Evolutionary conservation across 495 filamentous ascomycete species (phyloP).

Genomic region (Xanthoparmelia taractica): DNA sequence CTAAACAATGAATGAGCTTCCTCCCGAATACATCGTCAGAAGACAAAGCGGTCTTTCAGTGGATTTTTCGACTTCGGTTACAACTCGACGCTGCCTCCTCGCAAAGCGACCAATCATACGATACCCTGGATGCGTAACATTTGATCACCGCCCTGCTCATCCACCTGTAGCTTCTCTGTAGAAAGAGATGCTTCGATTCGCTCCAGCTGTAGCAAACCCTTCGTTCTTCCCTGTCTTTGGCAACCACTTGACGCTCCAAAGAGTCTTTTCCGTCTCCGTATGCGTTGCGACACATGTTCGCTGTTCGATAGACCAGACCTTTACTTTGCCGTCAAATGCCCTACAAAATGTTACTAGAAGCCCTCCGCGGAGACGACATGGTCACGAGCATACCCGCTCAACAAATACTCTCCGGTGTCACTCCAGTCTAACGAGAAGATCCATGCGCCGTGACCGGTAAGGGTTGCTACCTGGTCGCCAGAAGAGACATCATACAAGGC

Average conservation of each 20-base stretch:
- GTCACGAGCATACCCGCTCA: slow-evolving; percentile 58
- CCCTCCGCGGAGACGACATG: neutral
- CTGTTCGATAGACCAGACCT: slow-evolving; percentile 85
- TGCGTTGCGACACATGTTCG: slow-evolving; percentile 86
- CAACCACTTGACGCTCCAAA: slow-evolving; percentile 87
- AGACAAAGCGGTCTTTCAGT: neutral
- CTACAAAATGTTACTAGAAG: neutral
- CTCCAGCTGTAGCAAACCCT: slow-evolving; percentile 79
- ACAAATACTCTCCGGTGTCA: slow-evolving; percentile 83
- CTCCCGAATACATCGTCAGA: neutral
- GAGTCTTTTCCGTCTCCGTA: slow-evolving; percentile 73
- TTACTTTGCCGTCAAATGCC: slow-evolving; percentile 70
- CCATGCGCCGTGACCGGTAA: slow-evolving; percentile 75
- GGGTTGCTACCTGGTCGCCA: slow-evolving; percentile 84
- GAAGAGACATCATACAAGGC: slow-evolving; percentile 83
- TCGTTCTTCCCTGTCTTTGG: slow-evolving; percentile 70
- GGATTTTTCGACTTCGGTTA: too few relatives aligned
- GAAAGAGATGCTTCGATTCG: slow-evolving; percentile 70
- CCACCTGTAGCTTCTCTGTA: slow-evolving; percentile 86
- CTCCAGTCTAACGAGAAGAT: slow-evolving; percentile 87
- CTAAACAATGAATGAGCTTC: neutral
- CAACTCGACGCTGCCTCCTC: too few relatives aligned
- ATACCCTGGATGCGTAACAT: too few relatives aligned
- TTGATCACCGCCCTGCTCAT: slow-evolving; percentile 25
- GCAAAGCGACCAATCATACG: too few relatives aligned